Evolutionary conservation across 768 basidiomycete species (phyloP), one percentile per base, ranked within the genome.

Genomic region (Amanita polypyramis): DNA sequence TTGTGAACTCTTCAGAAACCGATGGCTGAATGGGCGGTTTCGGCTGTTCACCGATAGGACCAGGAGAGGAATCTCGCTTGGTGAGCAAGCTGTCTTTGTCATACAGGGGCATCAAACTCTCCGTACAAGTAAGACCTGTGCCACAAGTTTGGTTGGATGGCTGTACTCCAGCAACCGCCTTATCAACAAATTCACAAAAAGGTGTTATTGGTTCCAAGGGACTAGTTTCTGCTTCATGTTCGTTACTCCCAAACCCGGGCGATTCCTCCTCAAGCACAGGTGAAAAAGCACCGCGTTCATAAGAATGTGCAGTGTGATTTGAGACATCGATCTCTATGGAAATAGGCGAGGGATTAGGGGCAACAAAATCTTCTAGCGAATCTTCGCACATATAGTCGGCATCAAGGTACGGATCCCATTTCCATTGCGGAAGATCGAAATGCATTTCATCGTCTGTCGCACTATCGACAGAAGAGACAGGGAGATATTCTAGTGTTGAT

Each of bases 141-240:
- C 39, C 19, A 20, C 43, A 34, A 40, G 29, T 21, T 14, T 44
- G 19, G 38, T 51, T 25, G 38, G 41, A 51, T 43, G 55, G 34
- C 15, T 57, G 59, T 19, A 55, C 65, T 45, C 75, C 64, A 43
- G 77, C 73, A 12, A 88, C 76, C 12, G 72, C 85, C 44, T 79
- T 79, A 67, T 88, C 85, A 32, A 88, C 74, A 50, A 76, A 88
- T 52, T 85, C 77, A 38, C 76, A 79, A 53, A 88, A 87, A 43
- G 86, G 86, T 34, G 86, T 89, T 54, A 82, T 58, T 3, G 85
- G 85, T 46, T 78, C 83, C 38, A 85, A 62, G 4, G 85, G 85
- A 58, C 85, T 88, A 4, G 82, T 85, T 29, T 61, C 70, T 15
- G 65, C 60, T 54, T 82, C 80, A 48, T 70, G 75, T 29, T 66